These are phyloP conservation scores for Erodium moschatum DNA, from an alignment of 441 rosid genomes.

Conservation along the genomic window DNA sequence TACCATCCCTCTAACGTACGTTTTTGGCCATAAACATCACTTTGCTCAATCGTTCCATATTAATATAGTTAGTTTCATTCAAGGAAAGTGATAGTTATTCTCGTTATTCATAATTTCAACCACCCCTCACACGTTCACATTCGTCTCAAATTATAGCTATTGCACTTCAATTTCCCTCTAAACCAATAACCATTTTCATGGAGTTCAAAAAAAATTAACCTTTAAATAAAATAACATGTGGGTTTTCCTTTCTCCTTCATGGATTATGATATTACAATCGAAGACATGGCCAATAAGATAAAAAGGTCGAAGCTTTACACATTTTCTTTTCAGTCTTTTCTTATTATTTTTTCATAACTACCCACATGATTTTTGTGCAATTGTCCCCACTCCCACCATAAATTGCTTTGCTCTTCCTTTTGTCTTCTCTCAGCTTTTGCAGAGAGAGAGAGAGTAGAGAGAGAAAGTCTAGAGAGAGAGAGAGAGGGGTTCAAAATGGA, in stretches of 20 bases:
- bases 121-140: too few species aligned
- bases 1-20: background rate
- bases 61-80: background rate
- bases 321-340: background rate
- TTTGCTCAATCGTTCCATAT: background rate
- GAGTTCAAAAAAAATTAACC: too few species aligned
- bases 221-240: too few species aligned
- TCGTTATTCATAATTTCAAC: background rate
- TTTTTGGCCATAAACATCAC: background rate
- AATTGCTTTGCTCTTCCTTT: constrained; percentile 16
- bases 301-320: background rate
- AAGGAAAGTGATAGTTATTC: background rate
- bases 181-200: too few species aligned
- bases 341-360: background rate
- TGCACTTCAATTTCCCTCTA: too few species aligned
- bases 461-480: background rate
- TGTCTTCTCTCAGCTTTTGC: background rate
- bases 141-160: too few species aligned
- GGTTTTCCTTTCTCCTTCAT: too few species aligned
- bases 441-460: background rate
- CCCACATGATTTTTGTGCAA: constrained; percentile 32
- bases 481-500: background rate
- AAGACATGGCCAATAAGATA: background rate
- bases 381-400: constrained; percentile 18
- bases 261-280: background rate